Evolutionary conservation across 805 yeast genomes (phyloP), one percentile per base, ranked within the genome.

Genomic region (Candida insectalens): DNA sequence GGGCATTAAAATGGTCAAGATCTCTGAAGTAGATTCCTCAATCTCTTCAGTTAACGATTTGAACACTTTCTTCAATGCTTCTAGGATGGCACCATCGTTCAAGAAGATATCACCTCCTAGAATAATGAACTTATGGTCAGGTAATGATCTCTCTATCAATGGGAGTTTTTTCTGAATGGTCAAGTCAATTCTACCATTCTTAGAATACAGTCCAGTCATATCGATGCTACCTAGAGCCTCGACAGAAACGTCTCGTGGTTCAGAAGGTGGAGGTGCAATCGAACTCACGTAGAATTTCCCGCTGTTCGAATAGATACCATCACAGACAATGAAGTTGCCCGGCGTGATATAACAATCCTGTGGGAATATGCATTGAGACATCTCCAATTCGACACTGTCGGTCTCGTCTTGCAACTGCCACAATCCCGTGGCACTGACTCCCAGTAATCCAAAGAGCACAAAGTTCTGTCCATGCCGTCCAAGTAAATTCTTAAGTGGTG

Each of bases 241-340:
- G 36, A 76, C 49, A 1, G 94, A 67, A 1, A 50, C 55, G 6
- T 68, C 76, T 38, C 96, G 65, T 41, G 71, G 64, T 51, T 92
- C 99, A 3, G 85, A 79, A 0, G 92, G 87, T 3, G 98, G 97
- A 39, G 85, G 95, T 3, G 82, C 80, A 33, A 92, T 66, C 4
- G 80, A 69, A 19, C 81, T 68, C 1, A 81, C 94, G 43, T 79
- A 75, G 50, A 92, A 87, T 31, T 69, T 75, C 2, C 77, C 74
- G 13, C 74, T 70, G 3, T 78, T 76, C 12, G 77, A 74, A 50
- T 85, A 84, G 13, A 83, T 74, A 13, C 99, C 99, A 49, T 85
- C 94, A 34, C 82, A 79, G 2, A 89, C 57, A 0, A 84, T 73
- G 45, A 80, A 75, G 62, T 80, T 76, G 2, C 98, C 97, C 0